Conservation (phyloP, 2,329 filamentous ascomycete species). For the Paramyrothecium sp. region DNA sequence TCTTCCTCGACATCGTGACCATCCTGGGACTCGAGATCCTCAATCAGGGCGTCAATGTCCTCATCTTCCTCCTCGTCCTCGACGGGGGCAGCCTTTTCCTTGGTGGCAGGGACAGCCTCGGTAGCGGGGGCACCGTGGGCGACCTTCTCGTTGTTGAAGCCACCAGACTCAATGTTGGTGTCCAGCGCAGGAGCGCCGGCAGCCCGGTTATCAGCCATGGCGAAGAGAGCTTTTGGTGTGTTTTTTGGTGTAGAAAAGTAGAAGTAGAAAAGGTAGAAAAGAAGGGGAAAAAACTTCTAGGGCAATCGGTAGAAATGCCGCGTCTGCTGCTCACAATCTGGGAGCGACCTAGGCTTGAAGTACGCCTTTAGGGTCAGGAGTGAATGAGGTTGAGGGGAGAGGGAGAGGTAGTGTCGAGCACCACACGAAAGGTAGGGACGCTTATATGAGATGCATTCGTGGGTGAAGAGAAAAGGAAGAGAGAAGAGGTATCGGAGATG, state of each 20-base stretch:
- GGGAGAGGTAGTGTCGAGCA: constrained; percentile 34
- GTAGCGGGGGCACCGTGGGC: constrained; percentile 20
- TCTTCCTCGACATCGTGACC: constrained; percentile 67
- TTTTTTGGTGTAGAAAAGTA: constrained; percentile 9
- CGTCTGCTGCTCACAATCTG: constrained; percentile 1
- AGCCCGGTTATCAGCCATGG: constrained; percentile 56
- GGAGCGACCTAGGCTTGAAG: neutral
- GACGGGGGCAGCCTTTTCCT: constrained; percentile 45
- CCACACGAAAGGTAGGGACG: constrained; percentile 48
- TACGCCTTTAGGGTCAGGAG: constrained; percentile 15
- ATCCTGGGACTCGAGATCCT: constrained; percentile 82
- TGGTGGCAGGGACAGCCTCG: constrained; percentile 28
- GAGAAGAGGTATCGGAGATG: constrained; percentile 18
- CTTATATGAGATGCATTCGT: constrained; percentile 47
- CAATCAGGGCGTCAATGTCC: constrained; percentile 83
- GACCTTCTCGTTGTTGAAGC: constrained; percentile 63
- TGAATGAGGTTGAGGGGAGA: constrained; percentile 20
- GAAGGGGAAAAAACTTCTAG: constrained; percentile 5
- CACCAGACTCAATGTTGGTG: constrained; percentile 63
- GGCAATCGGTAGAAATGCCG: constrained; percentile 8
- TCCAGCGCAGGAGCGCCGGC: constrained; percentile 56
- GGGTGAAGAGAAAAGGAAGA: constrained; percentile 41
- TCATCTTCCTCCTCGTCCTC: constrained; percentile 73
- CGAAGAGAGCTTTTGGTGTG: constrained; percentile 4
- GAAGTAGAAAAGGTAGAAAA: constrained; percentile 5